These are phyloP conservation scores for Irpex sp. DNA, from an alignment of 1,284 basidiomycete species.

Conservation along the genomic window DNA sequence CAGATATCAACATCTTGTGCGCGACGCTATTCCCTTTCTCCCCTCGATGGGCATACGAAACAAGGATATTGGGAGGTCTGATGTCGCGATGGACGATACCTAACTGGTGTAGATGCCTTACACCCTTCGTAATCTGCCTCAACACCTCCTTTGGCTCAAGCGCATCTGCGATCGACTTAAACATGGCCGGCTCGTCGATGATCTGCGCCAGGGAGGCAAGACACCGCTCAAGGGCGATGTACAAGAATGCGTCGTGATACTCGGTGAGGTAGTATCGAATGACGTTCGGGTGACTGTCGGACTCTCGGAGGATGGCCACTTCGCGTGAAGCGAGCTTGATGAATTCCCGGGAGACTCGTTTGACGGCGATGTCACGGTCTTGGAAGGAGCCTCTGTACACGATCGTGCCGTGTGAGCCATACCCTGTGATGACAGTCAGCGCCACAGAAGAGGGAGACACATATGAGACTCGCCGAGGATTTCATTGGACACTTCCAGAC, in stretches of 20 bases:
- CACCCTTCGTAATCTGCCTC: conserved; percentile 81
- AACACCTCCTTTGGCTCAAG: conserved; percentile 89
- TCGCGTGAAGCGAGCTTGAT: conserved; percentile 93
- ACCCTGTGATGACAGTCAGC: conserved; percentile 48
- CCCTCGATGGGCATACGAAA: conserved; percentile 66
- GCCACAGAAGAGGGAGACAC: no score
- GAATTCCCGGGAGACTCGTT: conserved; percentile 92
- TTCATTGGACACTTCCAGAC: no score
- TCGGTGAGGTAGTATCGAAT: conserved; percentile 99
- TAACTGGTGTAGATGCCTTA: conserved; percentile 88
- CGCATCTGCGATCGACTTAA: conserved; percentile 58
- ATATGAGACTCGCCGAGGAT: no score
- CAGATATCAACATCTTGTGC: no score
- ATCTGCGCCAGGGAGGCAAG: conserved; percentile 92
- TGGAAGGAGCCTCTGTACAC: conserved; percentile 93
- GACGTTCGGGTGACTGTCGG: conserved; percentile 97
- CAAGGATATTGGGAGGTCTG: conserved; percentile 96
- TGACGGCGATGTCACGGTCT: conserved; percentile 94
- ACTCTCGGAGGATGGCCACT: conserved; percentile 91
- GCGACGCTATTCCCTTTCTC: no score
- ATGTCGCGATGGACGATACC: conserved; percentile 98
- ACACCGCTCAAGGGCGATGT: conserved; percentile 96
- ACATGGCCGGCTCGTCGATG: conserved; percentile 76
- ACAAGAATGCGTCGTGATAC: conserved; percentile 87
- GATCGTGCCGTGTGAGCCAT: conserved; percentile 95